Evolutionary conservation across 2,329 filamentous ascomycete genomes (phyloP), one percentile per base, ranked within the genome.

Genomic region (Plenodomus lindquistii): DNA sequence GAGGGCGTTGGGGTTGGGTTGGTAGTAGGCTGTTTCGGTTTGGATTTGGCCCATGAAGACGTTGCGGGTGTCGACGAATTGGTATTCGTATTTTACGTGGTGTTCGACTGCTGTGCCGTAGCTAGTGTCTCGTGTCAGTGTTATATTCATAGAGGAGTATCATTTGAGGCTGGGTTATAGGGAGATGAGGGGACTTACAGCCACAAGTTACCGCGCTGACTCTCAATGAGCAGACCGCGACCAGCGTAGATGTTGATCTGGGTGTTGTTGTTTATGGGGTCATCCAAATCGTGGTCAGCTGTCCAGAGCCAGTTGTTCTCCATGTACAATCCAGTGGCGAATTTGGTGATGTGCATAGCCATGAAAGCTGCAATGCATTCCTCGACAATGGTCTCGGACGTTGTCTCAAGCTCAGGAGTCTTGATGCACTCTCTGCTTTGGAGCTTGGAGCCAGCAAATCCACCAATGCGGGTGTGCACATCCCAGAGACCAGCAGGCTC

Each of bases 261-360:
- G 1, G 63, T 66, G 50, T 68, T 68, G 49, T 76, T 83, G 72
- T 89, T 83, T 62, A 87, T 85, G 2, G 74, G 56, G 11, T 85
- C 80, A 70, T 96, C 92, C 19, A 96, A 86, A 68, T 95, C 89
- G 76, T 69, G 66, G 20, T 97, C 92, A 0, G 92, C 84, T 22
- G 91, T 87, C 92, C 92, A 97, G 71, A 89, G 85, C 92, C 92
- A 97, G 41, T 82, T 86, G 75, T 97, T 96, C 75, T 96, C 91
- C 46, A 96, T 77, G 73, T 96, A 95, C 35, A 86, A 80, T 0
- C 65, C 65, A 2, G 84, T 85, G 1, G 75, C 80, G 11, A 76
- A 73, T 37, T 75, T 69, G 3, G 83, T 84, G 40, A 84, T 51
- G 40, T 77, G 76, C 37, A 76, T 53, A 2, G 71, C 60, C 62